Percentiles rank a stretch among this genome's conserved stretches.
These are phyloP conservation scores for Sorghum bicolor DNA, from an alignment of 176 grass and related monocot genomes.

Conservation along the genomic window Sorghum_bicolor_NCBIv3 NC_012872.2:4543001-4543500, in stretches of 20 bases:
- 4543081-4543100: background rate
- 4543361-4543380: background rate
- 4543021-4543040: background rate
- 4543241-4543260: slow-evolving; percentile 69
- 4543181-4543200: slow-evolving; percentile 51
- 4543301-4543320: slow-evolving; percentile 57
- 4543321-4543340: background rate
- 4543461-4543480: background rate
- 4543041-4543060: background rate
- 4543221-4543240: slow-evolving; percentile 61
- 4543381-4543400: background rate
- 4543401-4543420: background rate
- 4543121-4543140: slow-evolving; percentile 79
- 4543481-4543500: background rate
- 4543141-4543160: slow-evolving; percentile 74
- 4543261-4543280: slow-evolving; percentile 59
- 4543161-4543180: slow-evolving; percentile 86
- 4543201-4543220: slow-evolving; percentile 46
- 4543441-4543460: background rate
- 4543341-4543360: background rate
- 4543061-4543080: background rate
- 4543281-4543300: slow-evolving; percentile 64
- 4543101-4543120: slow-evolving; percentile 37
- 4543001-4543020: background rate
- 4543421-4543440: slow-evolving; percentile 1